phyloP scores from a whole-genome alignment of 2,329 filamentous ascomycete genomes.

The Fusarium buxicola region DNA sequence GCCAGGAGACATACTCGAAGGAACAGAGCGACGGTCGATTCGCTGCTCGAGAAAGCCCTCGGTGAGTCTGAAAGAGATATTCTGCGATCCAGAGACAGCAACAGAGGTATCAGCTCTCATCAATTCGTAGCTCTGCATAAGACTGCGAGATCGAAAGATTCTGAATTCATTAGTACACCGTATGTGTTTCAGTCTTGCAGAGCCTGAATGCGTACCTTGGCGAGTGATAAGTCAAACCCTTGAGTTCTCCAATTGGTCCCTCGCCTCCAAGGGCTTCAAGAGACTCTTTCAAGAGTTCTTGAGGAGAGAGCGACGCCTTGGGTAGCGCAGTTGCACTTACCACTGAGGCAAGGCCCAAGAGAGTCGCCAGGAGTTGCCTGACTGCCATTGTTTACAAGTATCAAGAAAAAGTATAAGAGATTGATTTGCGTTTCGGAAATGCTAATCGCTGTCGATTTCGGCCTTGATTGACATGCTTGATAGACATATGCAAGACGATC shows the following conservation, averaged over 20 bases:
- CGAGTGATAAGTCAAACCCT: constrained; percentile 5
- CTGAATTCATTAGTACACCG: background rate
- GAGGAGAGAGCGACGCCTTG: background rate
- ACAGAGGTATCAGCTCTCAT: constrained; percentile 3
- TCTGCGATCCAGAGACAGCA: constrained; percentile 12
- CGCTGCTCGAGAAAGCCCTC: constrained; percentile 10
- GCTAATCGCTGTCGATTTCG: background rate
- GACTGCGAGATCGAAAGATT: constrained; percentile 13
- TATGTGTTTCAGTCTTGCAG: background rate
- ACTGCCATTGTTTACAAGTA: constrained; percentile 1
- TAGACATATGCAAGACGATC: background rate
- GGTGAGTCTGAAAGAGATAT: constrained; percentile 15
- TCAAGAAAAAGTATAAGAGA: background rate
- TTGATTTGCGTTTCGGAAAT: background rate
- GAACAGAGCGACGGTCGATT: constrained; percentile 16
- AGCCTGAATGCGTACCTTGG: background rate
- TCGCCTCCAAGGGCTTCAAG: constrained; percentile 1
- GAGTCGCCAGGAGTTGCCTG: background rate
- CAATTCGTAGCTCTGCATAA: constrained; percentile 24
- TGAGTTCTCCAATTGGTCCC: background rate
- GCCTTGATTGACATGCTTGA: background rate
- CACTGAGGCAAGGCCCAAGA: background rate
- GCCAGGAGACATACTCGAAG: background rate
- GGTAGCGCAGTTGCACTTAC: background rate
- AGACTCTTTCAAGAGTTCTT: background rate